These are phyloP conservation scores for Willaertia magna DNA, from an alignment of 208 protist genomes.

Conservation along the genomic window DNA sequence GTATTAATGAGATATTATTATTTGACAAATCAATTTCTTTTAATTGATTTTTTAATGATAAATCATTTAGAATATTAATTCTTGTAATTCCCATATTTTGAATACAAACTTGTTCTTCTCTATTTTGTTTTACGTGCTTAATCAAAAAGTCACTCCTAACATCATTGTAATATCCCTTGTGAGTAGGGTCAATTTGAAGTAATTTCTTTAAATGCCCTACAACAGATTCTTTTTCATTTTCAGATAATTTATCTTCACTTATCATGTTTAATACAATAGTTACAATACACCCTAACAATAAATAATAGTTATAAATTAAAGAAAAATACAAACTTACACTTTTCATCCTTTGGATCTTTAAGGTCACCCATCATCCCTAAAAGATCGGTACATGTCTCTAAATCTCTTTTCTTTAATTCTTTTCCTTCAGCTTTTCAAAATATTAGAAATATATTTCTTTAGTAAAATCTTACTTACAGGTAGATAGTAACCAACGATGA, in stretches of 20 bases:
- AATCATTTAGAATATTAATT: background rate
- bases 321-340: background rate
- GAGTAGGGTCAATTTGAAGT: background rate
- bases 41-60: background rate
- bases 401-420: background rate
- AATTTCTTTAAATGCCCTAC: background rate
- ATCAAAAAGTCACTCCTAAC: background rate
- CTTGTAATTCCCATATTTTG: background rate
- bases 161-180: conserved; percentile 2
- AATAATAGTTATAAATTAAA: background rate
- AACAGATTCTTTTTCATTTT: background rate
- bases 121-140: background rate
- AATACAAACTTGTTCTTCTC: background rate
- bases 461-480: background rate
- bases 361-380: background rate
- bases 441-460: background rate
- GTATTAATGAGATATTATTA: background rate
- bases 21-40: background rate
- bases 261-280: background rate
- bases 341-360: background rate
- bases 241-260: background rate
- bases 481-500: conserved; percentile 36
- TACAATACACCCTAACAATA: background rate
- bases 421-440: background rate
- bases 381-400: background rate